Evolutionary conservation across 345 rosid genomes (phyloP).

Genomic region (Melaleuca alternifolia): DNA sequence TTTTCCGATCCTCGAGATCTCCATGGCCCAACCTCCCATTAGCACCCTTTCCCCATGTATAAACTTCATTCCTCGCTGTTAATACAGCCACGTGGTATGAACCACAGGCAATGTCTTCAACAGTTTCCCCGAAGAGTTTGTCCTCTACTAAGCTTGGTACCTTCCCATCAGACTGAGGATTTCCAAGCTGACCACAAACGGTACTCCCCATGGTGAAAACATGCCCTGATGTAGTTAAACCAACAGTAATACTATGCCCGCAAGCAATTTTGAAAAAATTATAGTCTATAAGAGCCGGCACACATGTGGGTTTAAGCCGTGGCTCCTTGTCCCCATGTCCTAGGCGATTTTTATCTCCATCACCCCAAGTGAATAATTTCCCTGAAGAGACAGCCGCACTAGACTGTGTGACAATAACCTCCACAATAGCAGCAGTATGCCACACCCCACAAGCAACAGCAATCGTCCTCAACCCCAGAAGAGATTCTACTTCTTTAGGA

Average conservation of each 20-base stretch:
- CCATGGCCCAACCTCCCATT: constrained; percentile 97
- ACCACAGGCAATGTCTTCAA: constrained; percentile 89
- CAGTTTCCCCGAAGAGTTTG: constrained; percentile 49
- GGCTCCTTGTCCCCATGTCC: constrained; percentile 97
- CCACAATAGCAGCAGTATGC: constrained; percentile 98
- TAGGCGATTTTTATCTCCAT: constrained; percentile 88
- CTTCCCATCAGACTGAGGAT: constrained; percentile 73
- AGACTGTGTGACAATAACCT: constrained; percentile 76
- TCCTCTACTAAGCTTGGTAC: constrained; percentile 66
- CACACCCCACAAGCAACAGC: constrained; percentile 94
- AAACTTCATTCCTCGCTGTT: constrained; percentile 77
- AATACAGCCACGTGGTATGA: constrained; percentile 78
- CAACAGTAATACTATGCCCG: constrained; percentile 91
- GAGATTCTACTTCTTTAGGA: constrained; percentile 88
- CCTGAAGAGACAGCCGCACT: constrained; percentile 70
- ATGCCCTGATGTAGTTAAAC: constrained; percentile 65
- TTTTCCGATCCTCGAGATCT: constrained; percentile 77
- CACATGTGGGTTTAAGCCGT: constrained; percentile 84
- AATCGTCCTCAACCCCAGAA: constrained; percentile 71
- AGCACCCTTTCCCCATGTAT: constrained; percentile 97
- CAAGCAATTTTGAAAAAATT: constrained; percentile 77
- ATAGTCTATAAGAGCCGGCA: constrained; percentile 73
- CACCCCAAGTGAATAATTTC: constrained; percentile 97
- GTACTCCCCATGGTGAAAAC: constrained; percentile 91
- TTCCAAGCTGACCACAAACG: constrained; percentile 94